Percentiles rank a stretch among this genome's conserved stretches.
Evolutionary conservation across 2,329 filamentous ascomycete species (phyloP).

Genomic region (Trematosphaeria pertusa): DNA sequence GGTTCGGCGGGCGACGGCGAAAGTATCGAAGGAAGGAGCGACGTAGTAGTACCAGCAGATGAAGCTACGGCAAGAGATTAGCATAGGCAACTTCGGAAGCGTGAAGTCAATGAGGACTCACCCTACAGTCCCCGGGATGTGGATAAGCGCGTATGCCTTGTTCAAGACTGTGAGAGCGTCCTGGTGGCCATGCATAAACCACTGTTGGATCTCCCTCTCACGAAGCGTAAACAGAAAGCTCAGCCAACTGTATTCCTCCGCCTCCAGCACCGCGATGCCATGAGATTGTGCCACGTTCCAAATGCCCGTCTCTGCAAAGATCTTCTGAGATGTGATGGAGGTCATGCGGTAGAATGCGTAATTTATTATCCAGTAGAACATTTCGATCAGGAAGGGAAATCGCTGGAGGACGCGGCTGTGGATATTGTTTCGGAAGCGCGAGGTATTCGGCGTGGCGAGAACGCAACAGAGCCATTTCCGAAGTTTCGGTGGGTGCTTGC

Average conservation of each 20-base stretch:
- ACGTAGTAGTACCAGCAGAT: constrained; percentile 70
- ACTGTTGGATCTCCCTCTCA: constrained; percentile 62
- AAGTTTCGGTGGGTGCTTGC: constrained; percentile 57
- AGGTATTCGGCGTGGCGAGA: constrained; percentile 64
- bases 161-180: constrained; percentile 63
- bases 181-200: constrained; percentile 63
- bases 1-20: constrained; percentile 53
- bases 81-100: no score
- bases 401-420: constrained; percentile 71
- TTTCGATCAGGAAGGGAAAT: constrained; percentile 73
- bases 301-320: constrained; percentile 61
- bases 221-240: constrained; percentile 61
- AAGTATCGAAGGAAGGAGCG: constrained; percentile 58
- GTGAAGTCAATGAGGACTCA: constrained; percentile 48
- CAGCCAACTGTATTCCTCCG: constrained; percentile 60
- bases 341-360: constrained; percentile 69
- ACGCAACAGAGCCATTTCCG: constrained; percentile 60
- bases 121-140: constrained; percentile 67
- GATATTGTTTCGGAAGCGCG: constrained; percentile 65
- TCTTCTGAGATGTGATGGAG: constrained; percentile 57
- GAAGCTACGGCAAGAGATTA: constrained; percentile 57
- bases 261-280: constrained; percentile 61
- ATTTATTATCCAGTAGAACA: constrained; percentile 76
- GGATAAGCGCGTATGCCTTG: constrained; percentile 65
- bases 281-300: constrained; percentile 65